phyloP scores from a whole-genome alignment of 805 yeast genomes.

The Candida khao-thaluensis region DNA sequence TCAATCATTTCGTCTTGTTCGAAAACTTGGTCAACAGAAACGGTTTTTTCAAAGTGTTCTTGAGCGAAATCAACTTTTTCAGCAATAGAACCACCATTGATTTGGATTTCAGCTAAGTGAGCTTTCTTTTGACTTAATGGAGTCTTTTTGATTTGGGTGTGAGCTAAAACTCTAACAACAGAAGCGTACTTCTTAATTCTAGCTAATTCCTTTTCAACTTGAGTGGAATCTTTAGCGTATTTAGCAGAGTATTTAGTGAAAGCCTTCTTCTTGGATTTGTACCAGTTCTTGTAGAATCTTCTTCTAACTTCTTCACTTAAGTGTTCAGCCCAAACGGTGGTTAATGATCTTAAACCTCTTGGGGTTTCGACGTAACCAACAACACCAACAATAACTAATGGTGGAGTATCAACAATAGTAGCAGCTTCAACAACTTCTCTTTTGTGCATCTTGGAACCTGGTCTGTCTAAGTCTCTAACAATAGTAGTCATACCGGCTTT shows the following conservation, averaged over 20 bases:
- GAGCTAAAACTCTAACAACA: conserved; percentile 98
- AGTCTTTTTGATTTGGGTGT: conserved; percentile 99
- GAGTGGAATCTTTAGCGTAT: conserved; percentile 88
- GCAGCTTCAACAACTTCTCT: conserved; percentile 99
- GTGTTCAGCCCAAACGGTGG: conserved; percentile 99
- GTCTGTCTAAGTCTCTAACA: conserved; percentile 99
- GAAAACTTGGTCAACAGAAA: conserved; percentile 90
- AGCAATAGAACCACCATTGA: conserved; percentile 98
- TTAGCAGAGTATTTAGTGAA: conserved; percentile 99
- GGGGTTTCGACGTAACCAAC: conserved; percentile 99
- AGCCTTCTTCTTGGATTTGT: conserved; percentile 99
- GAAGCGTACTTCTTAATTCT: conserved; percentile 98
- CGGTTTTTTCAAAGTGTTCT: conserved; percentile 99
- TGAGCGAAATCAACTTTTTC: conserved; percentile 99
- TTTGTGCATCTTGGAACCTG: conserved; percentile 99
- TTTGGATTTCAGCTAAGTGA: conserved; percentile 98
- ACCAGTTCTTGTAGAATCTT: conserved; percentile 99
- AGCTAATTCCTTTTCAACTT: conserved; percentile 93
- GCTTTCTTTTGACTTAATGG: conserved; percentile 99
- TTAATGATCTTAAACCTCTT: conserved; percentile 98
- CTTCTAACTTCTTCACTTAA: conserved; percentile 98
- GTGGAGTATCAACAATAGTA: conserved; percentile 98
- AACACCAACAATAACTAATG: conserved; percentile 98
- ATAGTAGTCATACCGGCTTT: conserved; percentile 99
- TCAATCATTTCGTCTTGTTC: conserved; percentile 99